These are phyloP conservation scores for Echites panduratus DNA, from an alignment of 257 asterid genomes.

Conservation along the genomic window DNA sequence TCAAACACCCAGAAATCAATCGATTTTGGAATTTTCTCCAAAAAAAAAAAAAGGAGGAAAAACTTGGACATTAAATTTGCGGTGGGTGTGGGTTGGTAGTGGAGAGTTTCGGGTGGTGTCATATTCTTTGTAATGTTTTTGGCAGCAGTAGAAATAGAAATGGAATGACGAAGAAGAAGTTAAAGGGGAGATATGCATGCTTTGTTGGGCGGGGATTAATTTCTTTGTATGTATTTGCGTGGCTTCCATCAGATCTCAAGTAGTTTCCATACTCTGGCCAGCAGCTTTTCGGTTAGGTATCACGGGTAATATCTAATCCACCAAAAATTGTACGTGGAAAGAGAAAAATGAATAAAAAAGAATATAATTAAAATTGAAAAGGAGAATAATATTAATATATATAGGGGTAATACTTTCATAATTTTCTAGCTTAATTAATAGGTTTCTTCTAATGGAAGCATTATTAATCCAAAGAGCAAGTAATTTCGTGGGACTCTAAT, in stretches of 20 bases:
- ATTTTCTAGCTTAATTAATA: too few relatives aligned
- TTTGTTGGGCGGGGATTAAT: not conserved
- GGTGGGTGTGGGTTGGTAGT: not conserved
- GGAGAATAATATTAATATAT: too few relatives aligned
- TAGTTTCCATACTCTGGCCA: not conserved
- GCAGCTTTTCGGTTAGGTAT: not conserved
- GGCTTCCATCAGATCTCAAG: not conserved
- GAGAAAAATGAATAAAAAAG: too few relatives aligned
- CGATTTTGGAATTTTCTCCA: not conserved
- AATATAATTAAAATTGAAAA: too few relatives aligned
- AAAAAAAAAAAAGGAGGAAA: not conserved
- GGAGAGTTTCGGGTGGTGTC: not conserved
- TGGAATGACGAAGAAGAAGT: conserved; percentile 14
- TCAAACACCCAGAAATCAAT: not conserved
- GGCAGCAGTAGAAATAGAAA: conserved; percentile 5
- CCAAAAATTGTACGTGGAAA: not conserved
- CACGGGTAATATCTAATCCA: not conserved
- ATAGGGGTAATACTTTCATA: too few relatives aligned
- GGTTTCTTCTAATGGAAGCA: too few relatives aligned
- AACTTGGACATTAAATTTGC: not conserved
- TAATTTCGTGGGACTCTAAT: too few relatives aligned
- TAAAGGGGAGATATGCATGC: conserved; percentile 11
- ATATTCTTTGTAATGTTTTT: not conserved
- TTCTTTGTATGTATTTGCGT: not conserved
- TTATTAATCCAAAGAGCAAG: too few relatives aligned